Conservation (phyloP, 208 protist genomes). For the Trypanosomatidae sp. region DNA sequence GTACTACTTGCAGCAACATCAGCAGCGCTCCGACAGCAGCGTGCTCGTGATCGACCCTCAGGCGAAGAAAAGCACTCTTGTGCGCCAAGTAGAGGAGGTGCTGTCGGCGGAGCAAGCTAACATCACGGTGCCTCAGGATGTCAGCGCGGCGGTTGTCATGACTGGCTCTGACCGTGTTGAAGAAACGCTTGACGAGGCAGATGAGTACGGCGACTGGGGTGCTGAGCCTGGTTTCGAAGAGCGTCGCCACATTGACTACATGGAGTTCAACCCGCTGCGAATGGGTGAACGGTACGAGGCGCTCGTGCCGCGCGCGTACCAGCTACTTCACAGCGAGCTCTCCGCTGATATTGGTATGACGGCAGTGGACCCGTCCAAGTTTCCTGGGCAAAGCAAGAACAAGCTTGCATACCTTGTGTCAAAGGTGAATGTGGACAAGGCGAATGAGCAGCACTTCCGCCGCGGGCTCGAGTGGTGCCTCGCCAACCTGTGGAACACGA, state of each 20-base stretch:
- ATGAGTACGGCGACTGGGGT: slow-evolving; percentile 93
- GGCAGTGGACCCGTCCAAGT: slow-evolving; percentile 43
- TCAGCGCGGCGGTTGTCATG: slow-evolving; percentile 33
- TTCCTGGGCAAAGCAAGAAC: slow-evolving; percentile 67
- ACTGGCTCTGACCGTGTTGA: slow-evolving; percentile 75
- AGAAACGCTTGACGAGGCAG: slow-evolving; percentile 85
- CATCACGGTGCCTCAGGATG: slow-evolving; percentile 30
- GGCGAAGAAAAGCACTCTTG: slow-evolving; percentile 82
- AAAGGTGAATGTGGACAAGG: slow-evolving; percentile 56
- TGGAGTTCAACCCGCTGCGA: slow-evolving; percentile 64
- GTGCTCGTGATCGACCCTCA: slow-evolving; percentile 23
- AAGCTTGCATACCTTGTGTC: slow-evolving; percentile 44
- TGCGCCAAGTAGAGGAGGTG: slow-evolving; percentile 87
- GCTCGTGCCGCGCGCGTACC: slow-evolving; percentile 70
- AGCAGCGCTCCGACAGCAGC: slow-evolving; percentile 17
- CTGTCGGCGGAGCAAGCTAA: slow-evolving; percentile 75
- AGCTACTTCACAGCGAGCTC: slow-evolving; percentile 82
- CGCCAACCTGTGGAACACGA: slow-evolving; percentile 90
- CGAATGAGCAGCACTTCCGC: slow-evolving; percentile 79
- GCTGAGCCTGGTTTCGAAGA: slow-evolving; percentile 85
- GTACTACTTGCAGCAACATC: slow-evolving; percentile 70
- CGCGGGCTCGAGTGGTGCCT: slow-evolving; percentile 82
- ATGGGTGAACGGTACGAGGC: slow-evolving; percentile 75
- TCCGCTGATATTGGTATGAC: slow-evolving; percentile 64
- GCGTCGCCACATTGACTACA: slow-evolving; percentile 68